Evolutionary conservation across 2,329 filamentous ascomycete genomes (phyloP).

Genomic region (Sclerotinia spermophila): DNA sequence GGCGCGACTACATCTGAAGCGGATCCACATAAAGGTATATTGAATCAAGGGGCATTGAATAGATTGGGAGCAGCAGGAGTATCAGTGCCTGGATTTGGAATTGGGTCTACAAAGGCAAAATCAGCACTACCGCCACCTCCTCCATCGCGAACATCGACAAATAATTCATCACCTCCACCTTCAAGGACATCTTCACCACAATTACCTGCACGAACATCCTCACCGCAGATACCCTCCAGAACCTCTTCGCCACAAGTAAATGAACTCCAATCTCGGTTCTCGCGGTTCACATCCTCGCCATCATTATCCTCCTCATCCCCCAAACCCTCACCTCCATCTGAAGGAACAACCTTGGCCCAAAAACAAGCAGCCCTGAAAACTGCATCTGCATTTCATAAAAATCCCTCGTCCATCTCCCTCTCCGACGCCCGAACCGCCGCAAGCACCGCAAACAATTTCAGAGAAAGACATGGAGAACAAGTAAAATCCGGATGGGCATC

Average conservation of each 20-base stretch:
- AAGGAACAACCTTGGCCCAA: constrained; percentile 51
- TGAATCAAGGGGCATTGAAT: constrained; percentile 46
- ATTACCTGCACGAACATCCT: constrained; percentile 22
- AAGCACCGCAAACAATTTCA: constrained; percentile 54
- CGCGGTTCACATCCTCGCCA: constrained; percentile 24
- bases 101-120: constrained; percentile 44
- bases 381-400: constrained; percentile 46
- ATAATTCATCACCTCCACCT: constrained; percentile 25
- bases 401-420: constrained; percentile 50
- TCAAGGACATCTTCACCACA: constrained; percentile 21
- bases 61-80: constrained; percentile 60
- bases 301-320: constrained; percentile 31
- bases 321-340: constrained; percentile 34
- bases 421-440: constrained; percentile 49
- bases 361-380: constrained; percentile 53
- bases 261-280: constrained; percentile 39
- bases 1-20: constrained; percentile 26
- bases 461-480: constrained; percentile 57
- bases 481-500: constrained; percentile 50
- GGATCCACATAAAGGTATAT: constrained; percentile 35
- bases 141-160: constrained; percentile 14
- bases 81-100: constrained; percentile 62
- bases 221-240: constrained; percentile 18
- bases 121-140: constrained; percentile 33
- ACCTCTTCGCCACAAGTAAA: constrained; percentile 31